Evolutionary conservation across 179 eudicot genomes (phyloP), one percentile per base, ranked within the genome.

Genomic region (Drosera spatulata): DNA sequence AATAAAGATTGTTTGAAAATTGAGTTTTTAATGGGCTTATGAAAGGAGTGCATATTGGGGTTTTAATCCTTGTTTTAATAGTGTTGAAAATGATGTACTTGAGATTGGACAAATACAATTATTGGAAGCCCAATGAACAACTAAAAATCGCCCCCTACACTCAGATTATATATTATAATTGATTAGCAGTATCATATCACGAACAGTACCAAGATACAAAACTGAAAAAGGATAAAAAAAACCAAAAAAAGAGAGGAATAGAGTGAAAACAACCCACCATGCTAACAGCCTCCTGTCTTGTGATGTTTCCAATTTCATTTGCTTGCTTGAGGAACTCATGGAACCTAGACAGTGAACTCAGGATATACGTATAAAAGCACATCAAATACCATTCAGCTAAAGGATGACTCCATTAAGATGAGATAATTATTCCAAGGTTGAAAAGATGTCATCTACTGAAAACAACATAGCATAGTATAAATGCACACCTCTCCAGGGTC

Each of bases 221-320:
- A 50, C 33, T 33, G 39, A 15, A 39, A 56, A 39, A 41, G 50
- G 9, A 3, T 53, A 22, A 10, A 53, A 52, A 22, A 47, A 55
- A 66, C 61, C 60, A 9, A 50, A 42, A 33, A 62, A 33, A 22
- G 4, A 13, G 37, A 40, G 38, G 12, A 56, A 55, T 12, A 63
- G 52, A 65, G 13, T 64, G 40, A 60, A 62, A 60, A 63, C 54
- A 57, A 73, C 93, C 38, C 61, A 89, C 99, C 96, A 93, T 93
- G 86, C 99, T 93, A 55, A 93, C 97, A 78, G 99, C 94, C 76
- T 93, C 99, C 75, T 93, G 99, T 58, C 99, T 86, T 8, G 99
- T 93, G 65, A 93, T 81, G 71, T 89, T 93, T 71, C 99, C 99
- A 70, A 89, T 85, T 75, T 93, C 99, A 80, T 93, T 82, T 61